Base-by-base conservation (phyloP, 257 asterid species). In the Solanum lycopersicoides region DNA sequence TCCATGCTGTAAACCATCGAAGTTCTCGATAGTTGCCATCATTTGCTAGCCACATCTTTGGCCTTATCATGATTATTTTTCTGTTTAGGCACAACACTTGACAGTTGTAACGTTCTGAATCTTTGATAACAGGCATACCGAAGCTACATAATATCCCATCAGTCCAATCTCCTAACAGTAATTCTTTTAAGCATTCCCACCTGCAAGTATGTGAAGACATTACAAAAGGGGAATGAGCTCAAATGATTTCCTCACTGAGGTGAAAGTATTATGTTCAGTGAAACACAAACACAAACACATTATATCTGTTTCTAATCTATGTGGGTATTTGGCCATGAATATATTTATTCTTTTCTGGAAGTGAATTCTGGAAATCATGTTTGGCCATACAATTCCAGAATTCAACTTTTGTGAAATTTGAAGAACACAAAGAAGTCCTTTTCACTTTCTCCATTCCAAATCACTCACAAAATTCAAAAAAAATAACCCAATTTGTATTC, bases 1-100 rank as follows among this genome's bases (percentile, higher is more conserved):
- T 95, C 98, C 99, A 96, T 32, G 98, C 98, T 2, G 99, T 95
- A 91, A 95, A 96, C 99, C 98, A 96, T 86, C 99, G 92, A 13
- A 96, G 95, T 88, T 95, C 99, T 91, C 97, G 92, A 84, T 92
- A 96, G 90, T 95, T 94, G 23, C 98, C 98, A 89, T 95, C 98
- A 89, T 96, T 95, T 66, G 98, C 99, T 82, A 96, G 95, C 98
- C 97, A 94, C 96, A 95, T 94, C 90, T 96, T 96, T 34, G 99
- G 99, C 37, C 98, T 94, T 90, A 96, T 96, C 98, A 96, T 92
- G 87, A 96, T 68, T 79, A 96, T 95, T 90, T 94, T 94, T 88
- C 98, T 89, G 90, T 96, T 93, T 89, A 96, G 89, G 90, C 98
- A 95, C 86, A 96, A 88, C 45, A 96, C 93, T 90, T 96, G 99